Conservation (phyloP, 768 basidiomycete species). For the Xanthoconium stramineum region DNA sequence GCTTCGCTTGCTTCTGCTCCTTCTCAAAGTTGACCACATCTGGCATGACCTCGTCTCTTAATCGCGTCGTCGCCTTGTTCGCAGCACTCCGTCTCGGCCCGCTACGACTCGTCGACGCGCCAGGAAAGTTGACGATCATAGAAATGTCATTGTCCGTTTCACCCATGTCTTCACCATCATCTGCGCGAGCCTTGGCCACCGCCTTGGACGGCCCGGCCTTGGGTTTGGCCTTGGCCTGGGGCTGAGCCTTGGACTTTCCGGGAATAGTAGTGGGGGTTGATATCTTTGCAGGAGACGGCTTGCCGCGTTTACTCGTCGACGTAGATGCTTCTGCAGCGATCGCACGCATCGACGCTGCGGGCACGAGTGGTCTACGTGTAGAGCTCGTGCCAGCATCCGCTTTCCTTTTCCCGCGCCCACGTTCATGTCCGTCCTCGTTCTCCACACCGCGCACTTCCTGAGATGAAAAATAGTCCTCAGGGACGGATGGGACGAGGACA, state of each 20-base stretch:
- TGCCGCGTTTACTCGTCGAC: slow-evolving; percentile 15
- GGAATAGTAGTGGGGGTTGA: neutral
- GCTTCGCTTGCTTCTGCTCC: slow-evolving; percentile 50
- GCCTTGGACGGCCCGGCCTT: neutral
- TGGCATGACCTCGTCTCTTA: slow-evolving; percentile 65
- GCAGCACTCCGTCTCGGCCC: slow-evolving; percentile 50
- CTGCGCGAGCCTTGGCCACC: neutral
- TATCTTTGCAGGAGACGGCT: slow-evolving; percentile 16
- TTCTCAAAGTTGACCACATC: slow-evolving; percentile 69
- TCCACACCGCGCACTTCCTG: neutral
- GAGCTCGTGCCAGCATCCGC: neutral
- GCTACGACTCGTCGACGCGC: slow-evolving; percentile 12
- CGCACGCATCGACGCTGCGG: slow-evolving; percentile 19
- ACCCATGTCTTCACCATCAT: neutral
- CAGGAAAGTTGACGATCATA: slow-evolving; percentile 9
- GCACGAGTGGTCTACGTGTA: slow-evolving; percentile 7
- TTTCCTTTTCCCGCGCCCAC: neutral
- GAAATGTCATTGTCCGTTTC: slow-evolving; percentile 1
- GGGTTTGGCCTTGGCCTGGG: slow-evolving; percentile 1
- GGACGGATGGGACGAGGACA: slow-evolving; percentile 28
- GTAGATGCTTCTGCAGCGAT: slow-evolving; percentile 25
- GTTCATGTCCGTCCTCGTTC: neutral
- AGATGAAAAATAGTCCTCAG: slow-evolving; percentile 26
- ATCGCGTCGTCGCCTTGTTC: slow-evolving; percentile 44
- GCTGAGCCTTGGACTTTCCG: slow-evolving; percentile 2